Evolutionary conservation across 495 filamentous ascomycete species (phyloP).

Genomic region (Penicillium psychrofluorescens): DNA sequence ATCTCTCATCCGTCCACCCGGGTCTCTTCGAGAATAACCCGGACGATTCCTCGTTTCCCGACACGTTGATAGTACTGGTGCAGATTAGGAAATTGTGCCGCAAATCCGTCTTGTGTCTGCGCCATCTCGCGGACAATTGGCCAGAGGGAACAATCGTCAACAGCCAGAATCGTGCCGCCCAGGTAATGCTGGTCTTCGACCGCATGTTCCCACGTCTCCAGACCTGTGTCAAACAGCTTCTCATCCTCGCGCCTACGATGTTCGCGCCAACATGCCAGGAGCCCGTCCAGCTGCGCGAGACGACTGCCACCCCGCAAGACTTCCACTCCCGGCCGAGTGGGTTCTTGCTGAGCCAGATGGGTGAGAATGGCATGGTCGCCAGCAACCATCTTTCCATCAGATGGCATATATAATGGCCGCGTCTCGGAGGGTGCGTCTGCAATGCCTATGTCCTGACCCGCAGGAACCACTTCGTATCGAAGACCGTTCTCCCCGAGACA

Average conservation of each 20-base stretch:
- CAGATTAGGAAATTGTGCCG: constrained; percentile 35
- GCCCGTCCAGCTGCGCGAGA: constrained; percentile 23
- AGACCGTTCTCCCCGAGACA: constrained; percentile 54
- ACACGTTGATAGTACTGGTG: constrained; percentile 47
- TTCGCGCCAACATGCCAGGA: constrained; percentile 26
- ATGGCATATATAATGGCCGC: constrained; percentile 20
- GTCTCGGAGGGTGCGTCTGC: background rate
- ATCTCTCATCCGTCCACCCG: background rate
- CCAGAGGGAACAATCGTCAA: constrained; percentile 69
- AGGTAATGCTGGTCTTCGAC: constrained; percentile 46
- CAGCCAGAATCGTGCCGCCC: constrained; percentile 44
- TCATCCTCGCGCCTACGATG: constrained; percentile 3
- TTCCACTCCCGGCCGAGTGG: constrained; percentile 24
- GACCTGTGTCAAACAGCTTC: constrained; percentile 7
- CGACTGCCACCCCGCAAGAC: constrained; percentile 23
- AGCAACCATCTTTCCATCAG: constrained; percentile 18
- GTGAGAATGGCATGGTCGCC: constrained; percentile 31
- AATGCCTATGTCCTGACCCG: background rate
- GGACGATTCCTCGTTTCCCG: constrained; percentile 40
- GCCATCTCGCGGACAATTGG: constrained; percentile 59
- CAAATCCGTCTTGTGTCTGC: constrained; percentile 15
- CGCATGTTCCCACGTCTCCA: constrained; percentile 44
- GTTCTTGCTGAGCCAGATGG: constrained; percentile 18
- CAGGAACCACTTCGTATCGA: constrained; percentile 31
- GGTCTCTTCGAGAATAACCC: constrained; percentile 16